Evolutionary conservation across 371 early-diverging fungal genomes (phyloP).

Genomic region (Mortierella polycephala): DNA sequence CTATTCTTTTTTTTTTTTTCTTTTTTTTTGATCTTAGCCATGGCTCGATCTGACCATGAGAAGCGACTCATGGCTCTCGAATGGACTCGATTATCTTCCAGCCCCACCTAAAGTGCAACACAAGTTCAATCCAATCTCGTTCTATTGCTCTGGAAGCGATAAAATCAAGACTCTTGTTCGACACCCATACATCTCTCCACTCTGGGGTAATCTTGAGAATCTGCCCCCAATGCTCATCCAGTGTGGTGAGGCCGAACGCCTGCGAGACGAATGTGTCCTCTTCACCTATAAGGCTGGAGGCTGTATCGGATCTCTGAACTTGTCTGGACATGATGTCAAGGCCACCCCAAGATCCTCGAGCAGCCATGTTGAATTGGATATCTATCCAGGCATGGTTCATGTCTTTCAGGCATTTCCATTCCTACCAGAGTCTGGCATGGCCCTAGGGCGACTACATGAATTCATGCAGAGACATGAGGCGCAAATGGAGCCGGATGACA

Average conservation of each 20-base stretch:
- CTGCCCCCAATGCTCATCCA: conserved; percentile 58
- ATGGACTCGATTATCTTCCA: conserved; percentile 55
- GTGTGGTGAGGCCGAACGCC: conserved; percentile 55
- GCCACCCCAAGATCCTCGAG: background rate
- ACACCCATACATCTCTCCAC: conserved; percentile 55
- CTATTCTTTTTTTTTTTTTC: background rate
- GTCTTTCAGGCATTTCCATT: conserved; percentile 69
- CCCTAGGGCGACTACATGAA: conserved; percentile 52
- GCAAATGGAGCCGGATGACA: background rate
- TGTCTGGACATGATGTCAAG: too few species aligned
- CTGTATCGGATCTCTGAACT: background rate
- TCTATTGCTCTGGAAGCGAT: conserved; percentile 34
- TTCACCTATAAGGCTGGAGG: conserved; percentile 45
- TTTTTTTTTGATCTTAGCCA: conserved; percentile 35
- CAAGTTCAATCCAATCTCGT: conserved; percentile 45
- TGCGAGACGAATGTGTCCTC: conserved; percentile 53
- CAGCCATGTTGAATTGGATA: conserved; percentile 36
- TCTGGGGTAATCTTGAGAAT: conserved; percentile 55
- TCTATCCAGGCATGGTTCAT: conserved; percentile 62
- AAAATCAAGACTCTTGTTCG: conserved; percentile 28
- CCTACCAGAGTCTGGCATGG: conserved; percentile 57
- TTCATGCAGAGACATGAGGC: conserved; percentile 41
- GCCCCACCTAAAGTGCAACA: conserved; percentile 25
- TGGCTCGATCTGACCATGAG: conserved; percentile 57
- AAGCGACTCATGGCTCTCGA: conserved; percentile 45